Evolutionary conservation across 1,139 yeast genomes (phyloP).

Genomic region (Ogataea hybrid): DNA sequence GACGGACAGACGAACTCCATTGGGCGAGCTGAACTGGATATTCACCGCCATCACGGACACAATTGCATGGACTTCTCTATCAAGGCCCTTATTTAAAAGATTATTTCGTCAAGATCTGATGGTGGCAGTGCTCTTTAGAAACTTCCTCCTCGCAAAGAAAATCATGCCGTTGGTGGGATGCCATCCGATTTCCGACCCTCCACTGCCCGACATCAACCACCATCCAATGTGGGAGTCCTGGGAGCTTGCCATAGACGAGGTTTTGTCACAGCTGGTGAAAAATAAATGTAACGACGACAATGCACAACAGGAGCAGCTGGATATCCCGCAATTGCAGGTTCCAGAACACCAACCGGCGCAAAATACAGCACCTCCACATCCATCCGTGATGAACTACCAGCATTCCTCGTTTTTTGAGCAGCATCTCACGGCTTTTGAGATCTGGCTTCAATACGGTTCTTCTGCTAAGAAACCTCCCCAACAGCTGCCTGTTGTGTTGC

Average conservation of each 20-base stretch:
- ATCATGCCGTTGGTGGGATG: conserved; percentile 94
- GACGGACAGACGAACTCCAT: conserved; percentile 87
- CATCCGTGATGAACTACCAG: too few relatives aligned
- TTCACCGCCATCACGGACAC: conserved; percentile 98
- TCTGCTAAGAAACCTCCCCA: conserved; percentile 87
- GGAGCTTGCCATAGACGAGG: conserved; percentile 97
- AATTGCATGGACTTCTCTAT: conserved; percentile 93
- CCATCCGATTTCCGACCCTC: conserved; percentile 94
- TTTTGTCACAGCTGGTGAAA: conserved; percentile 65
- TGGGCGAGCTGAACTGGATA: conserved; percentile 96
- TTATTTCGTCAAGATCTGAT: conserved; percentile 92
- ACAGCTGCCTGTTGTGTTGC: conserved; percentile 90
- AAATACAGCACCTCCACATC: too few relatives aligned
- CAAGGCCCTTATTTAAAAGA: conserved; percentile 84
- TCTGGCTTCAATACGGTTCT: conserved; percentile 85
- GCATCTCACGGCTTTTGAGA: too few relatives aligned
- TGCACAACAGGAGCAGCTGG: conserved; percentile 23
- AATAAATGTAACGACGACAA: conserved; percentile 28
- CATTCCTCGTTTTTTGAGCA: too few relatives aligned
- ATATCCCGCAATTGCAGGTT: conserved; percentile 28
- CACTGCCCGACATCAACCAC: conserved; percentile 76
- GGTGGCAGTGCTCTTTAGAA: conserved; percentile 94
- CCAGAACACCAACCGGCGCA: conserved; percentile 20
- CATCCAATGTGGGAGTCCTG: conserved; percentile 99
- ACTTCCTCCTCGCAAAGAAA: conserved; percentile 85